These are phyloP conservation scores for Sphaerobolus stellatus DNA, from an alignment of 1,284 basidiomycete genomes.

Conservation along the genomic window DNA sequence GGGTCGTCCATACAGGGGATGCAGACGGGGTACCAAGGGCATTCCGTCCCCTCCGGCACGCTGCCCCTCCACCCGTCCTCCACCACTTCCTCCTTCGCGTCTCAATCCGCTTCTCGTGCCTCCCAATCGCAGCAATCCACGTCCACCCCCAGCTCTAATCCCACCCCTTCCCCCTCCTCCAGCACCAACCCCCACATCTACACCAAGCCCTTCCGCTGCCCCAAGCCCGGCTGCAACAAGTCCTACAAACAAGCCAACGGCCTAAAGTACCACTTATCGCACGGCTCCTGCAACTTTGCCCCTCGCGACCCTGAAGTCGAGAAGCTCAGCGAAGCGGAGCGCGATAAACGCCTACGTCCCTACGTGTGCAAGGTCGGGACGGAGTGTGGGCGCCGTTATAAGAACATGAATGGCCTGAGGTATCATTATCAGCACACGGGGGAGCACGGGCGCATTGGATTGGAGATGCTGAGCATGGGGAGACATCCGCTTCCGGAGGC, in stretches of 20 bases:
- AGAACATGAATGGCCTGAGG: slow-evolving; percentile 95
- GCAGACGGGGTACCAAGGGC: not conserved
- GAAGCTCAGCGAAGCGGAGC: slow-evolving; percentile 71
- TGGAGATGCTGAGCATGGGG: slow-evolving; percentile 81
- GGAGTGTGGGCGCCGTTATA: slow-evolving; percentile 86
- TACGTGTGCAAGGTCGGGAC: slow-evolving; percentile 78
- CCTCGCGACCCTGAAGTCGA: slow-evolving; percentile 69
- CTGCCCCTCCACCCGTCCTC: slow-evolving; percentile 3
- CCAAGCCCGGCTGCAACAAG: slow-evolving; percentile 97
- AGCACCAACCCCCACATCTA: slow-evolving; percentile 37
- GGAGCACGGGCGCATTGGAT: slow-evolving; percentile 87
- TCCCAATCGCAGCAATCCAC: slow-evolving; percentile 25
- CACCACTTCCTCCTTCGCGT: slow-evolving; percentile 35
- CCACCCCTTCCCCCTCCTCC: slow-evolving; percentile 47
- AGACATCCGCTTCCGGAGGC: slow-evolving; percentile 48
- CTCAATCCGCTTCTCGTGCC: slow-evolving; percentile 19
- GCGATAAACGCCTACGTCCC: slow-evolving; percentile 75
- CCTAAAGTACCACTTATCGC: slow-evolving; percentile 95
- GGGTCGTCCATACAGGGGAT: not conserved
- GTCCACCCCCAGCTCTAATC: slow-evolving; percentile 47
- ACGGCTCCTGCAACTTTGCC: slow-evolving; percentile 91
- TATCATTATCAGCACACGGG: slow-evolving; percentile 98
- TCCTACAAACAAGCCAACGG: slow-evolving; percentile 97
- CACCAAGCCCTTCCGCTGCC: slow-evolving; percentile 94
- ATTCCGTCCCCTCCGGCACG: slow-evolving; percentile 5